Percentiles rank a stretch among this genome's conserved stretches.
phyloP scores from a whole-genome alignment of 306 rosid species.

The Vigna angularis region DNA sequence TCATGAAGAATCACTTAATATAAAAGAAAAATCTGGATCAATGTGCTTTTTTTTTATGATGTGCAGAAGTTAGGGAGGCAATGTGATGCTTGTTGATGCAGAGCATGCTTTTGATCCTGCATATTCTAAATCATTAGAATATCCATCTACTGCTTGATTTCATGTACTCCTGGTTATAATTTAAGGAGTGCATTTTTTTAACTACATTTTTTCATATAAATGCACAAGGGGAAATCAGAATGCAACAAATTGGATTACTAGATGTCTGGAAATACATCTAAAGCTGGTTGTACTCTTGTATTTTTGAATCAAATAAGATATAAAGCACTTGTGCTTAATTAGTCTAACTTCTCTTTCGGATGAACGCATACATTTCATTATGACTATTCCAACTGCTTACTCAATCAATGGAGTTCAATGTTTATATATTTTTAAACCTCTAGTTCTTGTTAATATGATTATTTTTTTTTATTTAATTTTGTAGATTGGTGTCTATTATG shows the following conservation, averaged over 20 bases:
- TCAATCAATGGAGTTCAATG: conserved; percentile 21
- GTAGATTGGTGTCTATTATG: conserved; percentile 96
- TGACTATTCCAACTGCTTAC: conserved; percentile 8
- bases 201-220: conserved; percentile 37
- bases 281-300: conserved; percentile 98
- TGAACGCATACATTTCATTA: conserved; percentile 14
- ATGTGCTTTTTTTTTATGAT: conserved; percentile 43
- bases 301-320: conserved; percentile 98
- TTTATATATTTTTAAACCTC: background rate
- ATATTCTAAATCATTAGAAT: conserved; percentile 85
- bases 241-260: conserved; percentile 99
- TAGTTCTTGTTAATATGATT: conserved; percentile 35
- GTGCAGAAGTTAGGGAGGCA: conserved; percentile 92
- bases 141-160: background rate
- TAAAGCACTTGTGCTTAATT: conserved; percentile 65
- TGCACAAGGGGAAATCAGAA: conserved; percentile 91
- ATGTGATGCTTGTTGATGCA: conserved; percentile 99
- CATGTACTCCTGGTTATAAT: conserved; percentile 21
- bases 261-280: conserved; percentile 99
- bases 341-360: conserved; percentile 16
- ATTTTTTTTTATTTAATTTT: conserved; percentile 40
- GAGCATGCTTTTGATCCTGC: conserved; percentile 99
- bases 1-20: background rate
- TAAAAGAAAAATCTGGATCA: conserved; percentile 35
- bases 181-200: conserved; percentile 29